Base-by-base conservation (phyloP, 257 asterid genomes). In the Solanum ahanhuiri region DNA sequence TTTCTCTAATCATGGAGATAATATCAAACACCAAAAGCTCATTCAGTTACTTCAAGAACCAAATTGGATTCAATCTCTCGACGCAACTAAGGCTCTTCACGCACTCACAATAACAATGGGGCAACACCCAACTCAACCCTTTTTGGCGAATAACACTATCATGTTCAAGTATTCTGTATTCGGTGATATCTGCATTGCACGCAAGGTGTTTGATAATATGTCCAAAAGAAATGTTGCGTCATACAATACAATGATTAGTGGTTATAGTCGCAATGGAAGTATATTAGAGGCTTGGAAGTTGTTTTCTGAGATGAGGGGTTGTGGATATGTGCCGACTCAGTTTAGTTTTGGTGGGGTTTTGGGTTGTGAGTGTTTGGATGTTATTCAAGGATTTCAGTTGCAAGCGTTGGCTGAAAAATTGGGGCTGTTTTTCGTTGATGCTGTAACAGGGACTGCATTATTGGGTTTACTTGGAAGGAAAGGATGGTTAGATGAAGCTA, bases 401-500 rank as follows among this genome's bases (percentile, higher is more conserved):
- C 93, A 93, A 51, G 93, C 91, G 0, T 86, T 95, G 94, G 91
- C 94, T 71, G 92, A 88, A 45, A 95, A 95, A 90, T 83, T 85
- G 66, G 97, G 98, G 22, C 51, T 93, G 51, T 58, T 94, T 77
- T 33, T 51, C 15, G 83, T 81, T 2, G 93, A 94, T 81, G 91
- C 94, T 85, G 89, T 87, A 88, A 86, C 92, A 69, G 98, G 99
- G 90, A 95, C 99, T 57, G 91, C 98, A 28, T 88, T 96, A 87
- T 86, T 96, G 90, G 91, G 94, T 75, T 83, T 93, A 94, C 91
- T 94, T 67, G 94, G 95, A 34, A 91, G 91, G 85, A 86, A 81
- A 75, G 94, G 92, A 73, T 92, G 86, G 86, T 84, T 90, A 83
- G 93, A 91, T 70, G 96, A 96, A 88, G 94, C 93, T 82, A 33